A percentile compares a stretch with the other conserved stretches of the same genome.
Evolutionary conservation across 345 rosid species (phyloP).

Genomic region (Moricandia arvensis): DNA sequence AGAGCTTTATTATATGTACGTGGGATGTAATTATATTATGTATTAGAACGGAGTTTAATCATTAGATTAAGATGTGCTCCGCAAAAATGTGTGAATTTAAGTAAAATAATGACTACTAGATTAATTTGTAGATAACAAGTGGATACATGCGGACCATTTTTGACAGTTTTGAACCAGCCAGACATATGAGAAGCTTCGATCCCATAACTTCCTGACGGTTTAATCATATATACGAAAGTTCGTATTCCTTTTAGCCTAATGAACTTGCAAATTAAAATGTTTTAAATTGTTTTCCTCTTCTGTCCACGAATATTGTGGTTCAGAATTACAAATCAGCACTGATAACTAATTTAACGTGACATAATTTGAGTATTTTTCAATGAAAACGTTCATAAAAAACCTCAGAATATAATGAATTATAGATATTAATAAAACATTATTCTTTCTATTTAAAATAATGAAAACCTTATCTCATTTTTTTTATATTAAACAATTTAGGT

Average conservation of each 20-base stretch:
- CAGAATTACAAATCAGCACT: not conserved
- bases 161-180: conserved; percentile 22
- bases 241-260: not conserved
- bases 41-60: not conserved
- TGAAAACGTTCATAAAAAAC: too few species aligned
- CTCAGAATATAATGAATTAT: too few species aligned
- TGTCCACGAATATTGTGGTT: not conserved
- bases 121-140: conserved; percentile 16
- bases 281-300: not conserved
- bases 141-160: conserved; percentile 7
- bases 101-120: not conserved
- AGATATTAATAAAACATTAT: too few species aligned
- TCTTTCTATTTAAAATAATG: too few species aligned
- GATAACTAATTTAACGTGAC: not conserved
- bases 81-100: not conserved
- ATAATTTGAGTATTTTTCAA: too few species aligned
- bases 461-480: too few species aligned
- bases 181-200: conserved; percentile 23
- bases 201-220: conserved; percentile 1
- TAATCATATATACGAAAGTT: not conserved
- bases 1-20: not conserved
- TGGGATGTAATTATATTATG: not conserved
- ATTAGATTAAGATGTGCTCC: not conserved
- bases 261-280: not conserved
- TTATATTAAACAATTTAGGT: too few species aligned